A percentile compares a stretch with the other conserved stretches of the same genome.
Conservation (phyloP, 805 yeast species). For the Hyphopichia homilentoma region DNA sequence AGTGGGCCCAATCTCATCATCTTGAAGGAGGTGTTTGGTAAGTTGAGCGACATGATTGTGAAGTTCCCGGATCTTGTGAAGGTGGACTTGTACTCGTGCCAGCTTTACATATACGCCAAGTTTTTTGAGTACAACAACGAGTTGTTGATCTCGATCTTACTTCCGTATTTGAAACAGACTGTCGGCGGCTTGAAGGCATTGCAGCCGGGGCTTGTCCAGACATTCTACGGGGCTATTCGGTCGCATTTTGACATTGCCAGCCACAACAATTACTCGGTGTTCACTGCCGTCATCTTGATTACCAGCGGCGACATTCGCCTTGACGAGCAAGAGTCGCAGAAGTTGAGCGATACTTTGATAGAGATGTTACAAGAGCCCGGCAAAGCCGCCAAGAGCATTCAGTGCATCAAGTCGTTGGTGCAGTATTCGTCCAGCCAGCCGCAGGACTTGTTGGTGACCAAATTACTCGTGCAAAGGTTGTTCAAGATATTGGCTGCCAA, state of each 20-base stretch:
- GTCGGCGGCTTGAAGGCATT: conserved; percentile 20
- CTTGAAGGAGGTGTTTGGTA: conserved; percentile 46
- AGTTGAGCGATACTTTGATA: conserved; percentile 21
- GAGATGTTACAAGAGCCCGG: conserved; percentile 17
- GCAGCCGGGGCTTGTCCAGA: conserved; percentile 15
- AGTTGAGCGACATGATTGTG: conserved; percentile 59
- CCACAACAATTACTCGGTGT: conserved; percentile 21
- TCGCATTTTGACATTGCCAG: conserved; percentile 13
- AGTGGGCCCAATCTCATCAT: conserved; percentile 37
- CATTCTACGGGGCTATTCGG: conserved; percentile 24
- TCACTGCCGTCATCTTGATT: conserved; percentile 31
- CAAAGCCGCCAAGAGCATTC: conserved; percentile 34
- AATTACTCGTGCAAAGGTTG: conserved; percentile 44
- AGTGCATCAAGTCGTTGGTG: conserved; percentile 60
- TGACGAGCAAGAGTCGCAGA: conserved; percentile 17
- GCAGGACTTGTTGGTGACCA: conserved; percentile 34
- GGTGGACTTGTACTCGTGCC: conserved; percentile 67
- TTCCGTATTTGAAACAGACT: conserved; percentile 39
- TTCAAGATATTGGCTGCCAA: conserved; percentile 24
- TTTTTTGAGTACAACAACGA: conserved; percentile 45
- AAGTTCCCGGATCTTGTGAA: conserved; percentile 66
- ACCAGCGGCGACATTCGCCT: conserved; percentile 32
- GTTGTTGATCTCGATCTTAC: conserved; percentile 43
- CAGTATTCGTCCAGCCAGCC: conserved; percentile 23
- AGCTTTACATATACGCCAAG: conserved; percentile 58